Evolutionary conservation across 306 rosid genomes (phyloP), one percentile per base, ranked within the genome.

Genomic region (Prunus mongolica): DNA sequence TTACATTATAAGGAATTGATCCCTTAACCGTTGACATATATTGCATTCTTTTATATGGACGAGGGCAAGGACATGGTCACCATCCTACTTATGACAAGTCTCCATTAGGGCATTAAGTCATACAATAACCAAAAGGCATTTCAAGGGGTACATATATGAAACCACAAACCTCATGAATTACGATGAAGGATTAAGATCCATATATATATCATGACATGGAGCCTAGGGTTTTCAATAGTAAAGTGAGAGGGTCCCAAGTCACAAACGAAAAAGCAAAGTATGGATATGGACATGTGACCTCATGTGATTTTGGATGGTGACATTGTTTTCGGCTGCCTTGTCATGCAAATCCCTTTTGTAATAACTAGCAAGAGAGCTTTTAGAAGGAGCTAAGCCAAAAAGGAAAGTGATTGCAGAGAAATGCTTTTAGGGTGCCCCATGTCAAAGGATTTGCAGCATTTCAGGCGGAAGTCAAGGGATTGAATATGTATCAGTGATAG

Each of bases 381-480:
- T 2, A 12, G 34, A 30, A 50, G 10, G 28, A 2, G 2, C 5
- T 8, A 15, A 64, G 22, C 20, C 12, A 2, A 64, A 64, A 34
- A 8, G 34, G 47, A 28, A 12, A 10, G 50, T 32, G 65, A 71
- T 47, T 15, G 32, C 51, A 32, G 20, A 55, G 5, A 55, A 54
- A 54, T 34, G 75, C 12, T 54, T 55, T 51, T 71, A 14, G 24
- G 51, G 71, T 62, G 62, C 60, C 78, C 68, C 67, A 64, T 79
- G 58, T 65, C 38, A 72, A 44, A 12, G 38, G 27, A 2, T 60
- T 27, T 51, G 69, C 84, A 34, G 77, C 69, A 68, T 82, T 72
- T 62, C 45, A 60, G 84, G 84, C 88, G 82, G 75, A 73, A 76
- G 72, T 79, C 80, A 44, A 72, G 84, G 88, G 80, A 76, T 76